These are phyloP conservation scores for Starmerella vitae DNA, from an alignment of 805 yeast species.

Conservation along the genomic window DNA sequence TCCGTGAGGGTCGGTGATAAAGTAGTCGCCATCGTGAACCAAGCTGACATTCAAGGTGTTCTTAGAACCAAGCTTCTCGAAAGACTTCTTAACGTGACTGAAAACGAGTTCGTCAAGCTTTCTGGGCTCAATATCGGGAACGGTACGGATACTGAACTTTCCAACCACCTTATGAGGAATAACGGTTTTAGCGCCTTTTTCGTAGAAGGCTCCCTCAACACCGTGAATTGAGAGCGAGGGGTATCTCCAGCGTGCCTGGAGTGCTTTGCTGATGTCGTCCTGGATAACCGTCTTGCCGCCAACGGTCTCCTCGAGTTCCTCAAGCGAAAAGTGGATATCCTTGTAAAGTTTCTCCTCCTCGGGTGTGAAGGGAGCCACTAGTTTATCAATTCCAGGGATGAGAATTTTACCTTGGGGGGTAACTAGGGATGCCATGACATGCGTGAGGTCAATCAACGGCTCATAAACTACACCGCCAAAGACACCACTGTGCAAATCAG, in stretches of 20 bases:
- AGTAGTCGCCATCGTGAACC: constrained; percentile 89
- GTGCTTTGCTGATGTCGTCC: constrained; percentile 64
- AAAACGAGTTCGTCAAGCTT: constrained; percentile 68
- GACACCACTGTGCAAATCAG: constrained; percentile 93
- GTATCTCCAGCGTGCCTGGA: constrained; percentile 98
- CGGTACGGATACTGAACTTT: constrained; percentile 93
- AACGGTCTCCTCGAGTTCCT: constrained; percentile 74
- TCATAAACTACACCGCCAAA: constrained; percentile 97
- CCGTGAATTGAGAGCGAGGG: constrained; percentile 96
- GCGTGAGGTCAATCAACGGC: constrained; percentile 87
- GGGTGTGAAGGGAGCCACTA: constrained; percentile 87
- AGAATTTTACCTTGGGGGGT: constrained; percentile 68
- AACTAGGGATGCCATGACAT: constrained; percentile 64
- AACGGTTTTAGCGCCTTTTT: constrained; percentile 94
- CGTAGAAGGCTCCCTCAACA: constrained; percentile 91
- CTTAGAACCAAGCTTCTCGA: constrained; percentile 58
- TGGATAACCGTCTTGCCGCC: constrained; percentile 78
- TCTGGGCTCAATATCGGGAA: constrained; percentile 76
- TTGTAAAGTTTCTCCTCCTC: constrained; percentile 70
- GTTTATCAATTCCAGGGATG: constrained; percentile 79
- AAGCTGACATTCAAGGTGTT: constrained; percentile 60
- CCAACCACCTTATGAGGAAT: constrained; percentile 91
- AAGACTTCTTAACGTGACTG: constrained; percentile 52
- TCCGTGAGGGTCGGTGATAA: constrained; percentile 91
- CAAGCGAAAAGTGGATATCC: constrained; percentile 68